Conservation (phyloP, 2,329 filamentous ascomycete species). For the Stachybotrys chartarum region DNA sequence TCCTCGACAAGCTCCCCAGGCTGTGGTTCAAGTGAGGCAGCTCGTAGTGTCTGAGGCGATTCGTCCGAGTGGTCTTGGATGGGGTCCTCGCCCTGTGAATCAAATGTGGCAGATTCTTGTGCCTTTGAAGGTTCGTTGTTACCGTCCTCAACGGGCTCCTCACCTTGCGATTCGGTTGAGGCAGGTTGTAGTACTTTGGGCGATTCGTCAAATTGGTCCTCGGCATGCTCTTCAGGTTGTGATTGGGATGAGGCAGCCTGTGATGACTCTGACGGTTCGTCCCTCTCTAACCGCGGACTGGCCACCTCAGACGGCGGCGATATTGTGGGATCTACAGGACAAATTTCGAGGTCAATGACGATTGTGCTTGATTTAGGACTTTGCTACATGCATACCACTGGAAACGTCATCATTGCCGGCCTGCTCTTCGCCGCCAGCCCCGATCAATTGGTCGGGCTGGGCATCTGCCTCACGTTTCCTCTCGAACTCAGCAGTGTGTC, state of each 20-base stretch:
- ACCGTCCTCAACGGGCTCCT: too few species aligned
- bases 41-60: too few species aligned
- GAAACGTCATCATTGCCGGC: conserved; percentile 31
- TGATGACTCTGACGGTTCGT: conserved; percentile 20
- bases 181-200: too few species aligned
- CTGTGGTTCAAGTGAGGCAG: too few species aligned
- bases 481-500: conserved; percentile 35
- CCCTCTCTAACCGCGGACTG: conserved; percentile 15
- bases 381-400: conserved; percentile 19
- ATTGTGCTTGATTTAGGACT: conserved; percentile 11
- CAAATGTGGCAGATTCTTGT: too few species aligned
- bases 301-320: conserved; percentile 20
- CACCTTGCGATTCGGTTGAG: too few species aligned
- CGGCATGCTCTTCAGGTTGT: conserved; percentile 28
- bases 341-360: conserved; percentile 14
- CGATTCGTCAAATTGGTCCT: conserved; percentile 51
- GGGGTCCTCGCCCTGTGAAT: too few species aligned
- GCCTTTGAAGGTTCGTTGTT: too few species aligned
- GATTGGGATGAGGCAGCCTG: conserved; percentile 2
- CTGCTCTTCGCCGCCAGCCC: conserved; percentile 14
- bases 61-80: too few species aligned
- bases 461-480: conserved; percentile 43
- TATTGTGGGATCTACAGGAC: conserved; percentile 15
- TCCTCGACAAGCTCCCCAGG: too few species aligned
- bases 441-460: conserved; percentile 43